Evolutionary conservation across 176 grass and related monocot species (phyloP).

Genomic region (Chrysopogon serrulatus): DNA sequence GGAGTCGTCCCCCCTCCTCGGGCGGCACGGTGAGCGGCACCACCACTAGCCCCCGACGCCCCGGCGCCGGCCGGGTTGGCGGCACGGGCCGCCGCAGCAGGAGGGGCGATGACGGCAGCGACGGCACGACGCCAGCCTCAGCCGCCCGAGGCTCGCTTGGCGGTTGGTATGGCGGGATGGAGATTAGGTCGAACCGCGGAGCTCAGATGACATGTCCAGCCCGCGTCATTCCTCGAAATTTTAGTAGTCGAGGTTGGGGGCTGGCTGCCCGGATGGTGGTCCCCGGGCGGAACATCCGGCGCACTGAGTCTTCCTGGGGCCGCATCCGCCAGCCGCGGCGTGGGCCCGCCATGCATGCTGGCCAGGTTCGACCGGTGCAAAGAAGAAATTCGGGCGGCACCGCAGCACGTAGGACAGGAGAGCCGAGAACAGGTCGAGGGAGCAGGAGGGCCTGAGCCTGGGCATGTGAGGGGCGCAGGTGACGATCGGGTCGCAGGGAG

Average conservation of each 20-base stretch:
- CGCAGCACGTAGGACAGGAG: constrained; percentile 4
- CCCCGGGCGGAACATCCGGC: constrained; percentile 70
- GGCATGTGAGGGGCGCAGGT: constrained; percentile 34
- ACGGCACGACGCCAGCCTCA: constrained; percentile 22
- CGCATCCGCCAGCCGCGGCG: constrained; percentile 1
- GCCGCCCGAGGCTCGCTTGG: constrained; percentile 47
- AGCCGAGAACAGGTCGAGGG: not conserved
- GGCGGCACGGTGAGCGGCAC: not conserved
- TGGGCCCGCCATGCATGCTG: constrained; percentile 49
- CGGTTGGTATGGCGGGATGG: constrained; percentile 65
- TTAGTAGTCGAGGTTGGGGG: constrained; percentile 81
- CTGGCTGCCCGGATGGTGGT: constrained; percentile 67
- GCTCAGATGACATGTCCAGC: constrained; percentile 69
- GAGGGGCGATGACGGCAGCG: constrained; percentile 51
- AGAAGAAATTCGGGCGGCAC: constrained; percentile 21
- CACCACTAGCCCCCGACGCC: not conserved
- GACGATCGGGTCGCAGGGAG: constrained; percentile 31
- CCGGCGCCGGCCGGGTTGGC: constrained; percentile 35
- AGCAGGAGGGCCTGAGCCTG: constrained; percentile 36
- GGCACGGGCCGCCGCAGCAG: not conserved
- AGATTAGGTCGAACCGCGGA: constrained; percentile 70
- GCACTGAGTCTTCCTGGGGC: constrained; percentile 63
- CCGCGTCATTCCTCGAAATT: too few species aligned
- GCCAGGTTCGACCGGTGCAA: too few species aligned
- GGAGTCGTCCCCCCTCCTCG: not conserved